Evolutionary conservation across 768 basidiomycete genomes (phyloP).

Genomic region (Mycena olivaceomarginata): DNA sequence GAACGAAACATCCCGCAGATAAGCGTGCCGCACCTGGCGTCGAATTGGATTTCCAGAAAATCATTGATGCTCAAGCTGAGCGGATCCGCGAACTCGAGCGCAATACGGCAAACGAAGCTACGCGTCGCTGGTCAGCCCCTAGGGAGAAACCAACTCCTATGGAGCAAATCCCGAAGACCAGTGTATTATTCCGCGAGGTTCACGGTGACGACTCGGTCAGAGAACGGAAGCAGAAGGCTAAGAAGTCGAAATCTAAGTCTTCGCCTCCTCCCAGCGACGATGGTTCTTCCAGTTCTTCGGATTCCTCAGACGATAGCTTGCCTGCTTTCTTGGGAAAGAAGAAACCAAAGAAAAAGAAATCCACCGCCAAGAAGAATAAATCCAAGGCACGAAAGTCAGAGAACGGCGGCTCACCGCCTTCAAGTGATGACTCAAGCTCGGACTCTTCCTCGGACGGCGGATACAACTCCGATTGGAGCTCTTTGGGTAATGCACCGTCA

Average conservation of each 20-base stretch:
- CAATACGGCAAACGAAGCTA: no score
- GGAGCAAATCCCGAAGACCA: slow-evolving; percentile 11
- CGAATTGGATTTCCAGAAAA: no score
- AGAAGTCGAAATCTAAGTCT: not conserved
- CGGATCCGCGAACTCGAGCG: no score
- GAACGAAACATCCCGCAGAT: no score
- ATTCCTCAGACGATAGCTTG: not conserved
- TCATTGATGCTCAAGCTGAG: no score
- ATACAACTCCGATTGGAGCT: not conserved
- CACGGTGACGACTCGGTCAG: not conserved
- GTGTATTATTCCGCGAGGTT: not conserved
- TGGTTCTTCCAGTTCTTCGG: not conserved
- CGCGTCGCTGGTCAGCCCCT: no score
- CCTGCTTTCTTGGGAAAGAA: not conserved
- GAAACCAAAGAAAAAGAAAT: not conserved
- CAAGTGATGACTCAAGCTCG: not conserved
- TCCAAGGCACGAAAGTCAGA: not conserved
- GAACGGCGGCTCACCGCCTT: not conserved
- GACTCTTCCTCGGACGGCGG: not conserved
- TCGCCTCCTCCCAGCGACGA: slow-evolving; percentile 1
- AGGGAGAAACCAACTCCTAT: not conserved
- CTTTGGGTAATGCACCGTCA: not conserved
- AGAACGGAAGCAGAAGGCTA: not conserved
- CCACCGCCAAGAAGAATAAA: not conserved
- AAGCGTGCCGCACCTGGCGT: no score